Evolutionary conservation across 768 basidiomycete species (phyloP).

Genomic region (Dendrothele bispora): DNA sequence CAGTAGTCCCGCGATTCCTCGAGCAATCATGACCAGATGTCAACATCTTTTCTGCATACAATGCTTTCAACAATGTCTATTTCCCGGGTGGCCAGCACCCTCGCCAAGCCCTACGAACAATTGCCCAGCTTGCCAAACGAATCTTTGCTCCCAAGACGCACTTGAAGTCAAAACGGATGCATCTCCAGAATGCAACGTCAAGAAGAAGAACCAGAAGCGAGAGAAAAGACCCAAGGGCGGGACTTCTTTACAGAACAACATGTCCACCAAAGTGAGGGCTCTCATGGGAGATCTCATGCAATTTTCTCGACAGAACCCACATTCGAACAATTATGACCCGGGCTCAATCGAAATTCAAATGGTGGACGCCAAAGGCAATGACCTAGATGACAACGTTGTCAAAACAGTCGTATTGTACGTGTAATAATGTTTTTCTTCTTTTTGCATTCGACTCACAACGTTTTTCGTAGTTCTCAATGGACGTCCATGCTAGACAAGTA

Average conservation of each 20-base stretch:
- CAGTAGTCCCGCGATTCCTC: conserved; percentile 63
- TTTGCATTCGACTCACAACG: not conserved
- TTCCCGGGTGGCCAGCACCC: conserved; percentile 73
- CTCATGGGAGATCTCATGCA: conserved; percentile 78
- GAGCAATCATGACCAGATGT: conserved; percentile 84
- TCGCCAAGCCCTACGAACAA: too few relatives aligned
- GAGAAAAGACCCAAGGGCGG: conserved; percentile 68
- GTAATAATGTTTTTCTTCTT: conserved; percentile 11
- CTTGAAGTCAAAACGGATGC: conserved; percentile 77
- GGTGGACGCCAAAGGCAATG: conserved; percentile 72
- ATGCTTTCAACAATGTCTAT: conserved; percentile 84
- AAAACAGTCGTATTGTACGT: conserved; percentile 97
- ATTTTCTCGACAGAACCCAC: conserved; percentile 82
- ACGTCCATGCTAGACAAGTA: conserved; percentile 92
- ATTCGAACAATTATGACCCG: conserved; percentile 86
- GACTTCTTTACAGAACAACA: conserved; percentile 53
- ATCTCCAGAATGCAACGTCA: conserved; percentile 39
- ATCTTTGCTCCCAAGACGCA: conserved; percentile 69
- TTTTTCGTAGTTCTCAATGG: conserved; percentile 77
- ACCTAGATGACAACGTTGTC: conserved; percentile 64
- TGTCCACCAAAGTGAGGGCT: conserved; percentile 88
- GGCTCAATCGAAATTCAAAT: conserved; percentile 70
- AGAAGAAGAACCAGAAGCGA: conserved; percentile 64
- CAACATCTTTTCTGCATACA: conserved; percentile 89
- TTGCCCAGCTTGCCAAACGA: conserved; percentile 82